These are phyloP conservation scores for Phytopythium helicoides DNA, from an alignment of 352 stramenopile species.

Conservation along the genomic window DNA sequence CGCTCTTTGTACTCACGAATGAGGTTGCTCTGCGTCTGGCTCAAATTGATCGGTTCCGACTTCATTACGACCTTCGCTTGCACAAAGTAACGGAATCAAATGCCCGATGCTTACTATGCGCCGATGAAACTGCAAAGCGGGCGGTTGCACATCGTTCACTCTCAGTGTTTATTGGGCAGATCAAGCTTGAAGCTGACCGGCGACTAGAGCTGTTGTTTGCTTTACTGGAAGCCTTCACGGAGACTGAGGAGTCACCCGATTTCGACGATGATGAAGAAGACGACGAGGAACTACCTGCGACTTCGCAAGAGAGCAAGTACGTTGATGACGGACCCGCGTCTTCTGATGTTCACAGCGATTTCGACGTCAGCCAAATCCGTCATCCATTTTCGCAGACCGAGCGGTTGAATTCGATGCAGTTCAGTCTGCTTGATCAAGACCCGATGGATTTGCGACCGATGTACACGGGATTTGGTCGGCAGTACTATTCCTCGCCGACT, in stretches of 20 bases:
- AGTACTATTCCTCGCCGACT: constrained; percentile 43
- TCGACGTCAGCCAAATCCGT: constrained; percentile 26
- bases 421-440: constrained; percentile 57
- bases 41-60: constrained; percentile 78
- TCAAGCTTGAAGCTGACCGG: constrained; percentile 85
- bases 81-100: constrained; percentile 41
- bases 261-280: constrained; percentile 26
- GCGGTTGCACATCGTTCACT: constrained; percentile 63
- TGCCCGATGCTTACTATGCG: constrained; percentile 52
- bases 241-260: constrained; percentile 31
- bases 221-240: constrained; percentile 68
- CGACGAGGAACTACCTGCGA: constrained; percentile 21
- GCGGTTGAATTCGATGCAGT: constrained; percentile 62
- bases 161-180: constrained; percentile 66
- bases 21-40: constrained; percentile 84
- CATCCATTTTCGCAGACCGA: constrained; percentile 42
- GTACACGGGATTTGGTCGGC: constrained; percentile 61
- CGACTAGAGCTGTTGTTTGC: constrained; percentile 80
- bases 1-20: constrained; percentile 81
- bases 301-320: no score
- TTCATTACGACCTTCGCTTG: constrained; percentile 72
- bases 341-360: constrained; percentile 16
- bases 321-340: constrained; percentile 18
- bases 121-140: constrained; percentile 56
- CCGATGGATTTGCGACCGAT: constrained; percentile 50